Base-by-base conservation (phyloP, 1,284 basidiomycete genomes). In the Cutaneotrichosporon cutaneum region DNA sequence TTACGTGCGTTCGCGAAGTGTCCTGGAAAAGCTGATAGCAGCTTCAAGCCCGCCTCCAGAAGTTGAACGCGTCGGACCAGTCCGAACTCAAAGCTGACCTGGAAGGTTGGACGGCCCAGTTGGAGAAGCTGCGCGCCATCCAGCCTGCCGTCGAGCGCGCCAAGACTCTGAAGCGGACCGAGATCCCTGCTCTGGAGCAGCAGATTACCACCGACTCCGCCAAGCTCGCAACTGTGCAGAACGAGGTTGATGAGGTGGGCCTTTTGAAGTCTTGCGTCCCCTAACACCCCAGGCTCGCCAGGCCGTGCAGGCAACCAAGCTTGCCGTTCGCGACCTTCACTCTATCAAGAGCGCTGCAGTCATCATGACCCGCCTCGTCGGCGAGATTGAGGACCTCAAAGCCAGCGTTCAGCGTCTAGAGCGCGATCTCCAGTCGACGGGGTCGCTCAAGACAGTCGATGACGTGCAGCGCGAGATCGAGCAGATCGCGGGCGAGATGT, bases 391-490 rank as follows among this genome's bases (percentile, higher is more conserved):
- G 36, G 85, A 85, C 24, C 82, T 93, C 26, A 82, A 83, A 59
- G 78, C 83, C 42, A 90, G 92, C 51, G 85, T 90, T 42, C 65
- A 77, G n/a, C 79, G 82, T 50, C 81, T 92, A 42, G 90, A 95
- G 76, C 81, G 81, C 36, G 86, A 89, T 44, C 82, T 97, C 13
- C 81, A 84, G 24, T 80, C 83, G 4, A 86, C 86, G 1, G 93
- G 92, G 2, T 88, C 88, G 14, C 84, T 85, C 7, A 90, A 88
- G 77, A 93, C 92, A 0, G 85, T 86, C 1, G 90, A 92, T 54
- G 92, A 94, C 56, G 87, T 96, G 3, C 90, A 95, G 74, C 79
- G 73, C 26, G 88, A 94, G 70, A 81, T 94, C 8, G 85, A 89
- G 58, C 78, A 79, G 5, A 70, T 93, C 35, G 82, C 83, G 1